Conservation (phyloP, 345 rosid species). For the Acer yangbiense region DNA sequence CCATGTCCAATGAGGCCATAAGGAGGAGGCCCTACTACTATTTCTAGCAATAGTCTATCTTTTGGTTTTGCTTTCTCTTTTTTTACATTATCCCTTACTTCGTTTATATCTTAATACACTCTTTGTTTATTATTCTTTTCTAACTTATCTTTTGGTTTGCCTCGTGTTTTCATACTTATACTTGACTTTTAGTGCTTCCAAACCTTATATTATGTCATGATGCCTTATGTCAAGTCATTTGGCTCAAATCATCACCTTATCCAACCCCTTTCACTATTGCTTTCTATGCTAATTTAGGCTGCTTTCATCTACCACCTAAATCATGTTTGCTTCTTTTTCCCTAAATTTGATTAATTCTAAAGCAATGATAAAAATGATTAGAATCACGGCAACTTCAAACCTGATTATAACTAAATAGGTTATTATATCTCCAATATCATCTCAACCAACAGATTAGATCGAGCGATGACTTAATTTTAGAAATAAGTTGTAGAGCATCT, state of each 20-base stretch:
- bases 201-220: not conserved
- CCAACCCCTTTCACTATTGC: not conserved
- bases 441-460: no score
- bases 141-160: not conserved
- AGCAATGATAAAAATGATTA: no score
- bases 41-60: no score
- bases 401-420: no score
- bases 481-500: not conserved
- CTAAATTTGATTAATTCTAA: not conserved
- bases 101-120: conserved; percentile 21
- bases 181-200: not conserved
- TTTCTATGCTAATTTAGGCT: not conserved
- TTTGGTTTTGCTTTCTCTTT: not conserved
- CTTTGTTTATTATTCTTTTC: not conserved
- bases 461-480: not conserved
- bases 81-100: conserved; percentile 29
- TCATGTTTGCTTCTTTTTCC: not conserved
- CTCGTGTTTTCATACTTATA: not conserved
- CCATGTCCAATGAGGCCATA: conserved; percentile 2
- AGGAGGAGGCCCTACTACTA: no score
- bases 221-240: not conserved
- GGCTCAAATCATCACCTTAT: not conserved
- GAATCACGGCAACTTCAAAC: no score
- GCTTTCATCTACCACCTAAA: no score
- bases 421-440: no score